phyloP scores from a whole-genome alignment of 257 asterid genomes.

The Nemophila menziesii region DNA sequence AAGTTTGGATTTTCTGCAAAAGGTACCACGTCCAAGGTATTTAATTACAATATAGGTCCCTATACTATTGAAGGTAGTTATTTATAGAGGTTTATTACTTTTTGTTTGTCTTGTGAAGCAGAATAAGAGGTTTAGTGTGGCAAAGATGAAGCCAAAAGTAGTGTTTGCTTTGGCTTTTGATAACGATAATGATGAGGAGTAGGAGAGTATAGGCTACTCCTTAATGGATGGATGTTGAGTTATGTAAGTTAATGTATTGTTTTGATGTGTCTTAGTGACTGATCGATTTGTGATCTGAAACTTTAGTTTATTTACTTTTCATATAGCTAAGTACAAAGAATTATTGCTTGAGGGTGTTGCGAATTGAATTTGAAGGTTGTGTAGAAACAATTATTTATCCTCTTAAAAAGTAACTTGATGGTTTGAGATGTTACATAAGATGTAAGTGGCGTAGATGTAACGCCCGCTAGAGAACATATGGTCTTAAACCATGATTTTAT shows the following conservation, averaged over 20 bases:
- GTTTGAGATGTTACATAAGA: too few relatives aligned
- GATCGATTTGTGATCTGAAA: not conserved
- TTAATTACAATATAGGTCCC: not conserved
- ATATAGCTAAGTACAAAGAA: too few relatives aligned
- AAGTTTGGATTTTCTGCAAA: slow-evolving; percentile 88
- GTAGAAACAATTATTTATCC: too few relatives aligned
- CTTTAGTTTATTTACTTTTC: too few relatives aligned
- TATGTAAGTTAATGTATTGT: not conserved
- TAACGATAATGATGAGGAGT: slow-evolving; percentile 75
- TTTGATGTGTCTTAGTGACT: not conserved
- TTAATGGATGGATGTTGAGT: not conserved
- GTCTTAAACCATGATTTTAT: too few relatives aligned
- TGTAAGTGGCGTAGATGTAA: too few relatives aligned
- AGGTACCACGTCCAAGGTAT: slow-evolving; percentile 57
- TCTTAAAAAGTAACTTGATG: too few relatives aligned
- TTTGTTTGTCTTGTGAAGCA: slow-evolving; percentile 23
- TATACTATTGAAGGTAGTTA: not conserved
- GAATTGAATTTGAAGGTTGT: too few relatives aligned
- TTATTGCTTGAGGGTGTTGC: too few relatives aligned
- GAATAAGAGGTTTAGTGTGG: slow-evolving; percentile 28
- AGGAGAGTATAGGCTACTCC: slow-evolving; percentile 5
- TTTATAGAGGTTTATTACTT: not conserved
- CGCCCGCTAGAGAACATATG: too few relatives aligned
- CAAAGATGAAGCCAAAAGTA: slow-evolving; percentile 67
- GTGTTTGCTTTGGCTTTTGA: slow-evolving; percentile 62